Percentiles rank a stretch among this genome's conserved stretches.
Evolutionary conservation across 345 rosid genomes (phyloP).

Genomic region (Rhizophora mangle): DNA sequence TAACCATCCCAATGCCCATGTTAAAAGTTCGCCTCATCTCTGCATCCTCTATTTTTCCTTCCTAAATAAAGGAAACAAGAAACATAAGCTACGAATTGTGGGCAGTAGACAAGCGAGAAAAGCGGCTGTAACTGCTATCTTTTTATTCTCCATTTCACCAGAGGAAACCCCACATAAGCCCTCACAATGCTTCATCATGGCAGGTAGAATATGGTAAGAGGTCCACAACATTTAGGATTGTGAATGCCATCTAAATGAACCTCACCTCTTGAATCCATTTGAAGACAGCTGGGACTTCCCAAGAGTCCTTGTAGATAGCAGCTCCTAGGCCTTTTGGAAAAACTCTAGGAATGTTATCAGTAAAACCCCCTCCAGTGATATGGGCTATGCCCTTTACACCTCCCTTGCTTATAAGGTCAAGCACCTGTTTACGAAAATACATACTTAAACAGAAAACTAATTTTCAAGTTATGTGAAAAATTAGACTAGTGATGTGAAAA

Average conservation of each 20-base stretch:
- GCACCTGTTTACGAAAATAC: slow-evolving; percentile 43
- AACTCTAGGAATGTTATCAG: slow-evolving; percentile 85
- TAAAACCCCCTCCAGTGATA: slow-evolving; percentile 92
- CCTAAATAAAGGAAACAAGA: slow-evolving; percentile 31
- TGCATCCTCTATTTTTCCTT: slow-evolving; percentile 68
- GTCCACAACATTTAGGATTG: not conserved
- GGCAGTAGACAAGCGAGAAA: too few species aligned
- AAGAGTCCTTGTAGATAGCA: slow-evolving; percentile 53
- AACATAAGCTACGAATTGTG: not conserved
- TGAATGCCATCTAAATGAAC: not conserved
- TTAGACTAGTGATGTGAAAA: not conserved
- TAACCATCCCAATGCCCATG: slow-evolving; percentile 92
- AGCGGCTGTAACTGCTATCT: too few species aligned
- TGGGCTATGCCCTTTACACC: slow-evolving; percentile 92
- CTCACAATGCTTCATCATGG: not conserved
- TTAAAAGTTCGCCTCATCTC: slow-evolving; percentile 93
- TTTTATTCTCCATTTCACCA: not conserved
- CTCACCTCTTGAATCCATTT: slow-evolving; percentile 87
- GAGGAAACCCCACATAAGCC: not conserved
- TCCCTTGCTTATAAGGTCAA: slow-evolving; percentile 69
- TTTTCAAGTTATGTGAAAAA: too few species aligned
- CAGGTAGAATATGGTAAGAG: not conserved
- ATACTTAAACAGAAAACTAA: not conserved
- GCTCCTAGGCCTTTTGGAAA: slow-evolving; percentile 84
- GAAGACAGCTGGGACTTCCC: slow-evolving; percentile 71